phyloP scores from a whole-genome alignment of 2,329 filamentous ascomycete species.

The Fusarium pseudonygamai region DNA sequence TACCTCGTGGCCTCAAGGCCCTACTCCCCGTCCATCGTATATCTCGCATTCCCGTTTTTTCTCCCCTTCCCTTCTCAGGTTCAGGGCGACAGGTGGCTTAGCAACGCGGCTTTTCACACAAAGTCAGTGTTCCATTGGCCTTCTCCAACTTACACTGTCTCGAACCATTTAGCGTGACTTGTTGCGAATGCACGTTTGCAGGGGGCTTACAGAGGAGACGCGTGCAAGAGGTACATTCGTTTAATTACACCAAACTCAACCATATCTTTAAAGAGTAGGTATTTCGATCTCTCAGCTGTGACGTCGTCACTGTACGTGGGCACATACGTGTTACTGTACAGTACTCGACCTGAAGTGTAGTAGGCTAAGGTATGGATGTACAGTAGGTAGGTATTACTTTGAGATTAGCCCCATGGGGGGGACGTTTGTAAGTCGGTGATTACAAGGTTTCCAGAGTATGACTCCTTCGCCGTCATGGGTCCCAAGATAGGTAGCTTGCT shows the following conservation, averaged over 20 bases:
- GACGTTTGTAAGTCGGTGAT: constrained; percentile 27
- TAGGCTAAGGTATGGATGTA: neutral
- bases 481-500: constrained; percentile 15
- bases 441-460: constrained; percentile 29
- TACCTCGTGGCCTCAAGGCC: constrained; percentile 15
- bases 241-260: neutral
- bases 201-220: constrained; percentile 14
- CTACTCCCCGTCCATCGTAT: constrained; percentile 34
- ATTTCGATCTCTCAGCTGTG: constrained; percentile 6
- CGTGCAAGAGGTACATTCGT: constrained; percentile 25
- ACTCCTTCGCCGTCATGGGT: constrained; percentile 35
- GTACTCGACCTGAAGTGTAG: neutral
- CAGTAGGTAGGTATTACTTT: neutral
- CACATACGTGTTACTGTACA: constrained; percentile 30
- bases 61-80: constrained; percentile 5
- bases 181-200: constrained; percentile 19
- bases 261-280: neutral
- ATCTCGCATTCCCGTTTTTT: constrained; percentile 38
- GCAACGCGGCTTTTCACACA: constrained; percentile 16
- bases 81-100: constrained; percentile 28
- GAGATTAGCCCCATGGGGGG: constrained; percentile 1
- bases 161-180: constrained; percentile 2
- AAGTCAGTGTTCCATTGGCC: neutral
- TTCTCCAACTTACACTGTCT: neutral
- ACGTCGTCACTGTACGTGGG: constrained; percentile 38